Evolutionary conservation across 768 basidiomycete species (phyloP).

Genomic region (Hirschioporus abietinus): DNA sequence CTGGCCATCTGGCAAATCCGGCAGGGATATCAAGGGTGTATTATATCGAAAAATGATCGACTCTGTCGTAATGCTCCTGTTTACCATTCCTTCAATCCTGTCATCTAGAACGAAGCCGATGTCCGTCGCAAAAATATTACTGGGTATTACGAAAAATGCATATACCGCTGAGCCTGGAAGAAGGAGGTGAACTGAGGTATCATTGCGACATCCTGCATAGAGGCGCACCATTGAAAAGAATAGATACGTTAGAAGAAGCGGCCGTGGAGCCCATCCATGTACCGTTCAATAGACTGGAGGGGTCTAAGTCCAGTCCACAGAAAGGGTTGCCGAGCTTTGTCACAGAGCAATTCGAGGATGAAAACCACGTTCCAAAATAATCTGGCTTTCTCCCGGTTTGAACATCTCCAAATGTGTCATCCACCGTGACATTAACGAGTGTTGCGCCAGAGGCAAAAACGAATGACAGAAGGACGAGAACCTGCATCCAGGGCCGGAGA

Average conservation of each 20-base stretch:
- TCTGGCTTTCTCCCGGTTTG: not conserved
- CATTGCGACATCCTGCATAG: not conserved
- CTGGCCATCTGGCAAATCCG: not conserved
- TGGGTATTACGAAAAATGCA: not conserved
- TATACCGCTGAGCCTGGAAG: not conserved
- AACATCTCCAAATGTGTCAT: not conserved
- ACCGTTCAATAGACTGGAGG: not conserved
- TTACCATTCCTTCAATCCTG: not conserved
- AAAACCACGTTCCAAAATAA: conserved; percentile 1
- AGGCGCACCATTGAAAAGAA: not conserved
- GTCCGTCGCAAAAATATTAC: not conserved
- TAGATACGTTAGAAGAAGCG: not conserved
- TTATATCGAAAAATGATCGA: not conserved
- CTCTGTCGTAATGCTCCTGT: not conserved
- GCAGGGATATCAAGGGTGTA: not conserved
- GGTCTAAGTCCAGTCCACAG: not conserved
- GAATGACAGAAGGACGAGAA: not conserved
- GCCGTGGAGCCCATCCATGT: not conserved
- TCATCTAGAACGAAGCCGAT: not conserved
- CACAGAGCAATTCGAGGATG: not conserved
- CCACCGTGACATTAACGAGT: not conserved
- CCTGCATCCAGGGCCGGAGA: not conserved
- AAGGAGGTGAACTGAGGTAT: not conserved
- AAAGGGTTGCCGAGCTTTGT: not conserved
- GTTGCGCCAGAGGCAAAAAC: not conserved